Base-by-base conservation (phyloP, 257 asterid species). In the Penstemon barbatus region DNA sequence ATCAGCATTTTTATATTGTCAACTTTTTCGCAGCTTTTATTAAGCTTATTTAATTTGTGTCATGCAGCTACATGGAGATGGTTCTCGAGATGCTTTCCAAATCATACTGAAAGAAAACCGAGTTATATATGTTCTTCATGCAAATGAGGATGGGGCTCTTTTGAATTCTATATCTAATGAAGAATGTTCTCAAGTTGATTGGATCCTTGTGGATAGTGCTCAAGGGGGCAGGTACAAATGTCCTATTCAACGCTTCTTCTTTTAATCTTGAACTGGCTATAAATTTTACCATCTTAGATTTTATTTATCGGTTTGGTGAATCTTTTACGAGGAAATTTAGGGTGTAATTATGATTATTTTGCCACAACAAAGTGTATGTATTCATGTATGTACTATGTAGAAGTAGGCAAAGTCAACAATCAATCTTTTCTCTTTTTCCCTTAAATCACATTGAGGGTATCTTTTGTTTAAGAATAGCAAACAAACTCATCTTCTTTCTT, bases 151-250 rank as follows among this genome's bases (percentile, higher is more conserved):
- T 72, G 97, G 96, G 38, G 75, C 61, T 54, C 93, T 89, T 71
- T 70, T 91, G 85, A 91, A 91, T 80, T 74, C 80, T 56, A 77
- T 94, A 55, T 77, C 89, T 48, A 86, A 89, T 57, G 95, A 86
- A 69, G 88, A 94, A 53, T 82, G 90, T 77, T 78, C 89, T 75
- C 81, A 69, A 72, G 88, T 85, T 82, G 97, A 94, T 71, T 94
- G 97, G 98, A 43, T 91, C 77, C 99, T 94, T 57, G 96, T 87
- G 57, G 98, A 89, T 70, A 91, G 98, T 75, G 96, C 97, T 68
- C 74, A 53, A 71, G 99, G 98, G 46, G 99, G 99, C 79, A 94
- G 98, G 99, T 94, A 71, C 37, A 51, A 54, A 49, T 48, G 5
- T 42, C 33, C 33, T 38, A 63, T 55, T 42, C n/a, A 18, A 60